Percentiles rank a stretch among this genome's conserved stretches.
Conservation (phyloP, 2,329 filamentous ascomycete species). For the Pseudomassariella vexata region DNA sequence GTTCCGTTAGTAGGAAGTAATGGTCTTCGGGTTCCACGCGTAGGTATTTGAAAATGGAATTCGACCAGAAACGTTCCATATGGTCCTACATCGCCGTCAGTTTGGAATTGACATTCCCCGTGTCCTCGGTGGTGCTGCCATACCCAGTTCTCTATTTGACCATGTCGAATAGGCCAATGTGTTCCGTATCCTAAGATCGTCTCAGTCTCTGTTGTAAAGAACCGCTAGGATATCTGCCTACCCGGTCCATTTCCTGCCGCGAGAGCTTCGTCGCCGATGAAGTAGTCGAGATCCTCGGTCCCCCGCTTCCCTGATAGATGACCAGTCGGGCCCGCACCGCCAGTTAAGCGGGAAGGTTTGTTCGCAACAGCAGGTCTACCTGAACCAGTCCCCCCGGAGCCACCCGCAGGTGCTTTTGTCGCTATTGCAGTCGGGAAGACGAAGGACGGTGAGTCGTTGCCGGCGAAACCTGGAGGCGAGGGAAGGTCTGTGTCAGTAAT, state of each 20-base stretch:
- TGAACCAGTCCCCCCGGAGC: constrained; percentile 70
- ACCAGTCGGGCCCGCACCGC: constrained; percentile 75
- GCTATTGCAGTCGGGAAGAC: constrained; percentile 99
- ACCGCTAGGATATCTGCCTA: constrained; percentile 30
- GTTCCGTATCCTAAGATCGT: constrained; percentile 70
- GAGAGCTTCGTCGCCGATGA: constrained; percentile 95
- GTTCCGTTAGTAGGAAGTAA: constrained; percentile 96
- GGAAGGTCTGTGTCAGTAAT: no score
- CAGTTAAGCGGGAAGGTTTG: constrained; percentile 92
- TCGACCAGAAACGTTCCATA: constrained; percentile 99
- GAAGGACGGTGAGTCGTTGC: constrained; percentile 98
- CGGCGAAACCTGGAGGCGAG: constrained; percentile 73
- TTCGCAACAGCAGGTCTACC: constrained; percentile 86
- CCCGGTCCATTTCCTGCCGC: constrained; percentile 77
- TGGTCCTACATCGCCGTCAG: constrained; percentile 60
- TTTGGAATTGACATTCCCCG: constrained; percentile 17
- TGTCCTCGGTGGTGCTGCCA: constrained; percentile 16
- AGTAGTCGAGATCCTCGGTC: constrained; percentile 96
- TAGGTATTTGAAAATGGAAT: constrained; percentile 99
- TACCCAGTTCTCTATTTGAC: constrained; percentile 99
- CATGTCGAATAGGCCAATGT: constrained; percentile 96
- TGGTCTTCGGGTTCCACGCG: constrained; percentile 98
- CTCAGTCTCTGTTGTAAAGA: constrained; percentile 9
- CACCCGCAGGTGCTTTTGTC: constrained; percentile 74
- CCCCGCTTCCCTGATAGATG: constrained; percentile 89